phyloP scores from a whole-genome alignment of 805 yeast genomes.

The Isabelozyma gotoi region DNA sequence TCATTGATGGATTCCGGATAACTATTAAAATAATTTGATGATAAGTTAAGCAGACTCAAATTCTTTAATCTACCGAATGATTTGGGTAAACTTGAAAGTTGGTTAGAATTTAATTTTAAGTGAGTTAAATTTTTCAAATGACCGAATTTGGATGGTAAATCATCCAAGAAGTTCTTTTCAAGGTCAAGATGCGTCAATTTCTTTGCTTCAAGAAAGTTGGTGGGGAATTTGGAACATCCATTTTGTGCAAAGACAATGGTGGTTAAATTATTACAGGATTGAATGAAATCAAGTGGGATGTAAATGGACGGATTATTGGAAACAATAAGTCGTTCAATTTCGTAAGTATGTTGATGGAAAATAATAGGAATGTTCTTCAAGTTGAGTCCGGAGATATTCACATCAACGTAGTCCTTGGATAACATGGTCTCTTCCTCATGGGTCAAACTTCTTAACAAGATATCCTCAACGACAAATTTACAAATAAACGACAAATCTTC shows the following conservation, averaged over 20 bases:
- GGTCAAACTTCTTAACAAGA: conserved; percentile 57
- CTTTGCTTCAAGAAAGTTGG: conserved; percentile 66
- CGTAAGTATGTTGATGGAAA: conserved; percentile 75
- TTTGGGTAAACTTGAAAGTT: conserved; percentile 60
- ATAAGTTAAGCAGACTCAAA: conserved; percentile 63
- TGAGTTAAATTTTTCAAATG: conserved; percentile 53
- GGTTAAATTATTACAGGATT: conserved; percentile 70
- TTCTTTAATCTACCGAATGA: conserved; percentile 55
- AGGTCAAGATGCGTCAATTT: conserved; percentile 67
- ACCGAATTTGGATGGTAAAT: conserved; percentile 57
- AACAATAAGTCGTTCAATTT: conserved; percentile 77
- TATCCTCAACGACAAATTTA: conserved; percentile 71
- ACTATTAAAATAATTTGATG: conserved; percentile 67
- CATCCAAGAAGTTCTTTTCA: conserved; percentile 74
- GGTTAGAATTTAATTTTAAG: conserved; percentile 74
- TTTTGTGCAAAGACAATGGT: conserved; percentile 68
- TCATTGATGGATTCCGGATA: conserved; percentile 68
- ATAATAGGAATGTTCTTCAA: conserved; percentile 83
- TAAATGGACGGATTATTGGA: conserved; percentile 84
- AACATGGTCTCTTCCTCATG: conserved; percentile 71
- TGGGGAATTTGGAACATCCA: conserved; percentile 73
- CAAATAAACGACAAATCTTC: conserved; percentile 82
- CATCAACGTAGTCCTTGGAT: conserved; percentile 66
- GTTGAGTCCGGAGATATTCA: conserved; percentile 69
- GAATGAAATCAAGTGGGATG: conserved; percentile 82